Conservation (phyloP, 192 early-diverging fungal species). For the Coemansia sp. region DNA sequence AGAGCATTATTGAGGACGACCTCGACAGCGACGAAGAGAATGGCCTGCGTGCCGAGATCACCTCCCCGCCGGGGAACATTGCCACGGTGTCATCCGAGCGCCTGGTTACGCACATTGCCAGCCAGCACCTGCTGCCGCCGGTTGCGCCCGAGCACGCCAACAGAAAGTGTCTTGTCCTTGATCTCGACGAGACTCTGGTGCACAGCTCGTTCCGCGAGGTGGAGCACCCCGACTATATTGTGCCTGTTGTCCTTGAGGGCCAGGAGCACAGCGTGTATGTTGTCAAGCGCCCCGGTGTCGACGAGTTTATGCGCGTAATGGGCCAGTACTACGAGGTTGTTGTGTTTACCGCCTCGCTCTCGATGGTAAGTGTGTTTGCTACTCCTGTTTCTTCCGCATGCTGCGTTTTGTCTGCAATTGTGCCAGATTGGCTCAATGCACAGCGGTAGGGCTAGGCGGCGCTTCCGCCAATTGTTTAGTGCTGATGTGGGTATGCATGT, state of each 20-base stretch:
- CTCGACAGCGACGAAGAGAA: conserved; percentile 37
- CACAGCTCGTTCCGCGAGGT: conserved; percentile 87
- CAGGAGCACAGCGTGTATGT: conserved; percentile 93
- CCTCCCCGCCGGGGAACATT: conserved; percentile 46
- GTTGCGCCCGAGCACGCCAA: conserved; percentile 63
- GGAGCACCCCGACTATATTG: conserved; percentile 81
- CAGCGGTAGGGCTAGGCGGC: no score
- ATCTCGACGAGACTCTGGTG: conserved; percentile 96
- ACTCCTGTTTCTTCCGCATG: not conserved
- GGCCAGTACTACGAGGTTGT: conserved; percentile 90
- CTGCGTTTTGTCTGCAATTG: no score
- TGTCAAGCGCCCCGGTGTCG: conserved; percentile 93
- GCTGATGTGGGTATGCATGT: no score
- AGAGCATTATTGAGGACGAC: conserved; percentile 39
- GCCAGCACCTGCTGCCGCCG: conserved; percentile 61
- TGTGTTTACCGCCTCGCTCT: conserved; percentile 91
- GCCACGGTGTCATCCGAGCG: conserved; percentile 45
- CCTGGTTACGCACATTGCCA: conserved; percentile 33
- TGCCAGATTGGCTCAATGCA: no score
- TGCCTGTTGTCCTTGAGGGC: conserved; percentile 90
- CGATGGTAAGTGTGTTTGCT: conserved; percentile 55
- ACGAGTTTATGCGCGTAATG: conserved; percentile 82
- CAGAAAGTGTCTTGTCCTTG: conserved; percentile 91
- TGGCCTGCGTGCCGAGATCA: conserved; percentile 44
- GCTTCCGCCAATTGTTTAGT: no score